Base-by-base conservation (phyloP, 176 grass and related monocot species). In the Neostapfia colusana region DNA sequence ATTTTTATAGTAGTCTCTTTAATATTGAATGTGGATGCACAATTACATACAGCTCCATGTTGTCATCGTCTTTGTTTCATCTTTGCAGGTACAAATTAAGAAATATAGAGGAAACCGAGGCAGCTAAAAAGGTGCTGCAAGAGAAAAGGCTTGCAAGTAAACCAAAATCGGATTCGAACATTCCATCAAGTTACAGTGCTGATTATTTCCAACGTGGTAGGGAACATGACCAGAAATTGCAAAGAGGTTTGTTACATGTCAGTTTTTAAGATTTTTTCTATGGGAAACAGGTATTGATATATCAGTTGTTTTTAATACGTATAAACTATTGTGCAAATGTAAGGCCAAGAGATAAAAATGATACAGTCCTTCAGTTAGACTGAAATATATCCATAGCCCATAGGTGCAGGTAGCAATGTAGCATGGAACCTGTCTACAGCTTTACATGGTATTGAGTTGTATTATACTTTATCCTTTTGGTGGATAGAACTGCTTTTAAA, bases 71-170 rank as follows among this genome's bases (percentile, higher is more conserved):
- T n/a, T n/a, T n/a, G n/a, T n/a, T n/a, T n/a, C 11, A 69, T 83
- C 77, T 27, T 70, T 80, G 42, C 76, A 98, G 95, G 81, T 98
- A 86, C 75, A 94, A 98, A 80, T 82, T 98, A 74, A 87, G 76
- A 80, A 98, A 98, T 61, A 98, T 98, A 25, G 95, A 98, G 88
- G 95, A 98, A 85, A 98, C 95, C 2, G 95, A 98, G 85, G 95
- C 87, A 23, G 95, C 95, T 43, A 98, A 98, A 82, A 98, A 92
- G 67, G 20, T 92, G 59, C 67, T 98, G 79, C 95, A 98, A 84
- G 95, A 98, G 82, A 98, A 90, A 88, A 90, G 95, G 36, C 85
- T 98, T 79, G 87, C 79, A 0, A 38, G 65, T 65, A 98, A 98
- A 87, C 63, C 85, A 72, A 98, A 98, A 90, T 82, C 95, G 61